These are phyloP conservation scores for Syzygium jambos DNA, from an alignment of 345 rosid species.

Conservation along the genomic window DNA sequence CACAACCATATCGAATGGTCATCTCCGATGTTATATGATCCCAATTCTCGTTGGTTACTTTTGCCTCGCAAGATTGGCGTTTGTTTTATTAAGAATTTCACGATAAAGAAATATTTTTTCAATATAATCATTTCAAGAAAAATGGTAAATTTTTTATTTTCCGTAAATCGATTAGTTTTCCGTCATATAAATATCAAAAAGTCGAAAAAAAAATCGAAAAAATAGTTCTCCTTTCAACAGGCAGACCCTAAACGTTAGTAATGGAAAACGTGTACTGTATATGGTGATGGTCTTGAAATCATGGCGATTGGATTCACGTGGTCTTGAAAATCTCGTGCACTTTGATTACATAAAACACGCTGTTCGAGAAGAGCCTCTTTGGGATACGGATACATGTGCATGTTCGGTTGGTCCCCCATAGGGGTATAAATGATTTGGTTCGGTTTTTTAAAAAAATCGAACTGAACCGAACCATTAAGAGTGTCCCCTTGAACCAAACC, in stretches of 20 bases:
- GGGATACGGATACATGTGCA: background rate
- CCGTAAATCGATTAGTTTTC: too few species aligned
- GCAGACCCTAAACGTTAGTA: background rate
- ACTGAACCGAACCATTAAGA: too few species aligned
- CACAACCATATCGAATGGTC: background rate
- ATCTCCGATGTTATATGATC: background rate
- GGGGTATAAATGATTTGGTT: too few species aligned
- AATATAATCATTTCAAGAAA: background rate
- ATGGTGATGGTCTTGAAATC: too few species aligned
- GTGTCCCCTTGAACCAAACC: too few species aligned
- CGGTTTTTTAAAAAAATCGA: too few species aligned
- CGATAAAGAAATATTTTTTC: too few species aligned
- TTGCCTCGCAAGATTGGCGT: fast-evolving
- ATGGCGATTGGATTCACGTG: background rate
- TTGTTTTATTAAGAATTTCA: background rate
- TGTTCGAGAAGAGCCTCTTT: background rate
- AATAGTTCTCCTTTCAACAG: background rate
- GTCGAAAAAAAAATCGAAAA: too few species aligned
- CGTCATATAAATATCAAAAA: too few species aligned
- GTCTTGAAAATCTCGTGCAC: background rate
- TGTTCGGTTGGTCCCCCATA: background rate
- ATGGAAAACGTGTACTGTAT: too few species aligned
- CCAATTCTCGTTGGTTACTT: background rate
- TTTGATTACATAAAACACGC: background rate
- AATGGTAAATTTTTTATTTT: background rate